Conservation (phyloP, 345 rosid species). For the Arabis hirsuta region DNA sequence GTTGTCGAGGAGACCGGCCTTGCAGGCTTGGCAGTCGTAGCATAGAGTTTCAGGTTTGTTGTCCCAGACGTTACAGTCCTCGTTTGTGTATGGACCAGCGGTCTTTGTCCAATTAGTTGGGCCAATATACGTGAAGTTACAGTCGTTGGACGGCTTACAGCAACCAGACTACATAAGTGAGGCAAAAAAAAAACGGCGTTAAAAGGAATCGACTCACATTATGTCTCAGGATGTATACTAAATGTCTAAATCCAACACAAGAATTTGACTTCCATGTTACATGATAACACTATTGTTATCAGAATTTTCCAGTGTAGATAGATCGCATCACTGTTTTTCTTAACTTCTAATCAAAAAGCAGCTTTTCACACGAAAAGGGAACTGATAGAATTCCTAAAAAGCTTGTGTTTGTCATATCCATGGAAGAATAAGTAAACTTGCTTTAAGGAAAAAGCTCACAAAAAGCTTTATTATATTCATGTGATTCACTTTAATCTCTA, state of each 20-base stretch:
- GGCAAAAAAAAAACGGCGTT: not conserved
- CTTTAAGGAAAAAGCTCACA: slow-evolving; percentile 9
- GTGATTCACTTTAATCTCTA: slow-evolving; percentile 24
- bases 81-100: slow-evolving; percentile 41
- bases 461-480: not conserved
- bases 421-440: slow-evolving; percentile 12
- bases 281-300: not conserved
- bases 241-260: slow-evolving; percentile 15
- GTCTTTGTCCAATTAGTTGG: slow-evolving; percentile 69
- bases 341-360: not conserved
- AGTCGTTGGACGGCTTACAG: slow-evolving; percentile 89
- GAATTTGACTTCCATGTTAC: slow-evolving; percentile 7
- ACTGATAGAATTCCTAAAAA: not conserved
- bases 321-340: no score
- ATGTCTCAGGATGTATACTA: not conserved
- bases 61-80: slow-evolving; percentile 70
- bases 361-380: not conserved
- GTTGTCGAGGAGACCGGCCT: slow-evolving; percentile 90
- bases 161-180: slow-evolving; percentile 82
- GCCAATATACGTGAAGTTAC: slow-evolving; percentile 61
- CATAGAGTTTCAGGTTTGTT: slow-evolving; percentile 56
- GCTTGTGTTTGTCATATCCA: not conserved
- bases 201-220: not conserved
- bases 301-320: not conserved
- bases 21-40: slow-evolving; percentile 86